Evolutionary conservation across 2,329 filamentous ascomycete genomes (phyloP).

Genomic region (Stagonosporopsis chrysanthemi): DNA sequence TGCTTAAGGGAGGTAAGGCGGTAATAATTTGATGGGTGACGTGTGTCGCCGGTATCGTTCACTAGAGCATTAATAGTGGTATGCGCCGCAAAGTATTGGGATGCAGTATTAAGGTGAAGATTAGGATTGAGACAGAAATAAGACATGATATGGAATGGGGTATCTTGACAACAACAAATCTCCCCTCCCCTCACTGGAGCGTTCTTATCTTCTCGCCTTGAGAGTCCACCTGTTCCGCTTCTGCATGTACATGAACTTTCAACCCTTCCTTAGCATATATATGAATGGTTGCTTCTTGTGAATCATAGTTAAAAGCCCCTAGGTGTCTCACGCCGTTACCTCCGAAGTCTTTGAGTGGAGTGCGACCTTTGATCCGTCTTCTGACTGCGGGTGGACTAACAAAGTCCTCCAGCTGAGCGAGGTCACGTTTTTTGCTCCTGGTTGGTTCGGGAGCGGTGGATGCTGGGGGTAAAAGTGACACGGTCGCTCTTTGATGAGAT

Average conservation of each 20-base stretch:
- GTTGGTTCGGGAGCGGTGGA: not conserved
- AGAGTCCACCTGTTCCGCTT: not conserved
- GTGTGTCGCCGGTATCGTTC: too few relatives aligned
- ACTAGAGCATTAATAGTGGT: too few relatives aligned
- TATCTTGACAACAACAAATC: not conserved
- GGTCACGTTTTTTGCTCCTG: not conserved
- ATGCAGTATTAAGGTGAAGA: not conserved
- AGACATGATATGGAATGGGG: not conserved
- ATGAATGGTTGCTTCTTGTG: not conserved
- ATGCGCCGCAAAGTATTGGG: too few relatives aligned
- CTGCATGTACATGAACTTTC: slow-evolving; percentile 1
- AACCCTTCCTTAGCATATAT: not conserved
- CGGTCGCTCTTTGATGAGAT: not conserved
- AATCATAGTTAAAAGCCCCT: not conserved
- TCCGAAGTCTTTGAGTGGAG: not conserved
- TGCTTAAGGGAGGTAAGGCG: too few relatives aligned
- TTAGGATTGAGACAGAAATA: not conserved
- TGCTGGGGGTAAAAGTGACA: not conserved
- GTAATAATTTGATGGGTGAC: too few relatives aligned
- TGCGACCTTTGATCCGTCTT: slow-evolving; percentile 1
- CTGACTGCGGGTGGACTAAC: slow-evolving; percentile 4
- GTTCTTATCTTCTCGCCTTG: too few relatives aligned
- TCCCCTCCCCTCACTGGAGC: not conserved
- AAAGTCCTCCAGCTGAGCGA: not conserved
- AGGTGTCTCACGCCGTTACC: not conserved